A percentile compares a stretch with the other conserved stretches of the same genome.
These are phyloP conservation scores for Angomonas deanei DNA, from an alignment of 208 protist species.

Conservation along the genomic window DNA sequence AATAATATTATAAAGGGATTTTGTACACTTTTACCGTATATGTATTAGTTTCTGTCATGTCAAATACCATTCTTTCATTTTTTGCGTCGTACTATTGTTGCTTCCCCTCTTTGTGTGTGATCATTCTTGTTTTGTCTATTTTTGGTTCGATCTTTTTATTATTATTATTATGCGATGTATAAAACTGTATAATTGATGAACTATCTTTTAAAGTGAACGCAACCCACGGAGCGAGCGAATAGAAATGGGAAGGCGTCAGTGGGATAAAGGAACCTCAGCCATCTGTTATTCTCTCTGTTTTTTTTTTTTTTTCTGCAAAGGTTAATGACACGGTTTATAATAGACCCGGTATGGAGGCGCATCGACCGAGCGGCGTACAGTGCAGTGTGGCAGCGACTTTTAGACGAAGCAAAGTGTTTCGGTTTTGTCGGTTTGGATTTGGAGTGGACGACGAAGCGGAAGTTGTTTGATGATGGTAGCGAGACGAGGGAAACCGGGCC, in stretches of 20 bases:
- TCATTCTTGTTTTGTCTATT: background rate
- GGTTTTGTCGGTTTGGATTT: slow-evolving; percentile 55
- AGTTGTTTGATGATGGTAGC: background rate
- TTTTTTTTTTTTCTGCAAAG: too few species aligned
- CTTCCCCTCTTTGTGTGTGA: background rate
- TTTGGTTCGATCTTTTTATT: background rate
- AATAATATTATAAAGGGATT: slow-evolving; percentile 3
- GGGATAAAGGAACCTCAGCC: too few species aligned
- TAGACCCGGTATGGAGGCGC: slow-evolving; percentile 53
- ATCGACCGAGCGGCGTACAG: slow-evolving; percentile 20
- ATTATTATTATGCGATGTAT: too few species aligned
- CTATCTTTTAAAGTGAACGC: too few species aligned
- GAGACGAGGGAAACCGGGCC: slow-evolving; percentile 11
- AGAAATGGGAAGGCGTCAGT: too few species aligned
- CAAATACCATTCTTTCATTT: too few species aligned
- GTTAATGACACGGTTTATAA: slow-evolving; percentile 14
- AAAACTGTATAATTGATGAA: too few species aligned
- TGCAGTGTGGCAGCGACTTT: slow-evolving; percentile 19
- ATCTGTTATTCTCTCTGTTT: too few species aligned
- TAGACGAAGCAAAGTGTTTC: slow-evolving; percentile 19
- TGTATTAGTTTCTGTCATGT: too few species aligned
- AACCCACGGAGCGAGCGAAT: too few species aligned
- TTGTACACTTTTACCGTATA: background rate
- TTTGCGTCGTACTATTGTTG: too few species aligned
- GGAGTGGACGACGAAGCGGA: slow-evolving; percentile 39